These are phyloP conservation scores for Naganishia antarctica DNA, from an alignment of 768 basidiomycete genomes.

Conservation along the genomic window DNA sequence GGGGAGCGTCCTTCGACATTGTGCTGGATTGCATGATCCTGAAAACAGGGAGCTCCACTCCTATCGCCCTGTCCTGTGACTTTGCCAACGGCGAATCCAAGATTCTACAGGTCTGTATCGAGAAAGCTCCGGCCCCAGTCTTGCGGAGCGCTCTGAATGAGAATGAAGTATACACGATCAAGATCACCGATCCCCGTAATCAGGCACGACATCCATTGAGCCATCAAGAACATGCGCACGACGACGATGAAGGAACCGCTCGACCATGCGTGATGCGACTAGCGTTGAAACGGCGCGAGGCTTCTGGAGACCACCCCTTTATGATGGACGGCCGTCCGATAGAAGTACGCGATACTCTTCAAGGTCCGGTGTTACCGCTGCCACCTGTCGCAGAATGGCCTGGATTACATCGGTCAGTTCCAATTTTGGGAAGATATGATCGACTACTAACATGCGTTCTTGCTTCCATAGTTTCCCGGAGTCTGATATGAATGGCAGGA, in stretches of 20 bases:
- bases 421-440: background rate
- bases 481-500: background rate
- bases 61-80: background rate
- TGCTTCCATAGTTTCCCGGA: background rate
- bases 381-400: constrained; percentile 1
- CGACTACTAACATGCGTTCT: no score
- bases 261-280: background rate
- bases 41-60: background rate
- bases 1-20: background rate
- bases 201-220: constrained; percentile 1
- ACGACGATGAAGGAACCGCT: background rate
- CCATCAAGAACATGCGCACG: background rate
- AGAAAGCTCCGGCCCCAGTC: constrained; percentile 12
- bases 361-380: background rate
- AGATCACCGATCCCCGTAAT: background rate
- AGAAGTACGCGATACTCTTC: constrained; percentile 8
- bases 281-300: background rate
- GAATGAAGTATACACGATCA: constrained; percentile 15
- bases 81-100: background rate
- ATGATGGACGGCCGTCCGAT: constrained; percentile 9
- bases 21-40: background rate
- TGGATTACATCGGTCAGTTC: background rate
- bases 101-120: background rate
- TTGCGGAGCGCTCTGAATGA: constrained; percentile 10
- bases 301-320: constrained; percentile 10